These are phyloP conservation scores for Fusarium bactridioides DNA, from an alignment of 2,329 filamentous ascomycete species.

Conservation along the genomic window DNA sequence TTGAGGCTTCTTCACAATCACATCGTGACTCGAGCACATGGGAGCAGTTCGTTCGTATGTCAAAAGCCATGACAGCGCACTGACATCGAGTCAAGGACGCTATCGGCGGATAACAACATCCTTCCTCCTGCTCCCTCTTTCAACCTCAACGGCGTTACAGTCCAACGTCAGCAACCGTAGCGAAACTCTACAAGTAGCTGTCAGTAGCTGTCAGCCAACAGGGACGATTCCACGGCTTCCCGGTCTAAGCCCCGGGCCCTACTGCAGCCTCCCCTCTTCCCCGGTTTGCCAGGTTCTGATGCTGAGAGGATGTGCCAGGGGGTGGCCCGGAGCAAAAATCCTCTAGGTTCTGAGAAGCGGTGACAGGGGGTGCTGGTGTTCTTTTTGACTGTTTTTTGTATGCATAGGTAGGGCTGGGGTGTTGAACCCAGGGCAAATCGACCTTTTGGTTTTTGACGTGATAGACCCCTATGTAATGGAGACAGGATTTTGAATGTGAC, in stretches of 20 bases:
- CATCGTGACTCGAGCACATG: neutral
- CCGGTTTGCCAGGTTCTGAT: neutral
- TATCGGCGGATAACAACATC: neutral
- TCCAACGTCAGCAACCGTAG: constrained; percentile 30
- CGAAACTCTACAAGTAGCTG: neutral
- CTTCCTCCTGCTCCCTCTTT: neutral
- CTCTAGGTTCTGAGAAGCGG: constrained; percentile 17
- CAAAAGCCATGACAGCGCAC: neutral
- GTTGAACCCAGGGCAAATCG: neutral
- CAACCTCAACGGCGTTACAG: constrained; percentile 5
- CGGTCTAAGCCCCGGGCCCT: constrained; percentile 27
- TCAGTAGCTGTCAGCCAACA: constrained; percentile 17
- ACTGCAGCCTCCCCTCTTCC: constrained; percentile 31
- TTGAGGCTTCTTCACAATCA: neutral
- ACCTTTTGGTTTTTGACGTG: constrained; percentile 5
- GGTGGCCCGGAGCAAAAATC: constrained; percentile 5
- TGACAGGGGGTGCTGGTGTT: constrained; percentile 7
- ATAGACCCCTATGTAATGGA: neutral
- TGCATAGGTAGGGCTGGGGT: constrained; percentile 8
- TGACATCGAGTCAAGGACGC: neutral
- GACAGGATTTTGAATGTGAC: neutral
- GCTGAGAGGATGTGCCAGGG: neutral
- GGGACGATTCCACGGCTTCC: constrained; percentile 30
- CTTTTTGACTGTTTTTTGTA: neutral
- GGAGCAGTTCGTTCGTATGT: neutral